Base-by-base conservation (phyloP, 805 yeast genomes). In the Ogataea pignaliae region DNA sequence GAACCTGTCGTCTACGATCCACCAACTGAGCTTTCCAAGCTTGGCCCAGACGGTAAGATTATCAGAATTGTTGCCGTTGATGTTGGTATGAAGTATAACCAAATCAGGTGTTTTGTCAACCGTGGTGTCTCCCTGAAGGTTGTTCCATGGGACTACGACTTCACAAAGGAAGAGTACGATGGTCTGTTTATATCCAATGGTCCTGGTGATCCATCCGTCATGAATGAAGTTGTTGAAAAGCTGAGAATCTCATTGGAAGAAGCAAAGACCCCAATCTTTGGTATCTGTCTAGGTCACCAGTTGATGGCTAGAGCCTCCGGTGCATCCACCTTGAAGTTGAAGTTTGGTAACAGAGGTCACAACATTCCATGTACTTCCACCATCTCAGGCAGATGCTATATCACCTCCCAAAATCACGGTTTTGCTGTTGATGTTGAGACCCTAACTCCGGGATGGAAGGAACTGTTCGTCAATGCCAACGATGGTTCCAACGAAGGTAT, bases 401-500 rank as follows among this genome's bases (percentile, higher is more conserved):
- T 93, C 69, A 93, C 99, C 28, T 91, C 98, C 39, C 99, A 93
- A 75, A 93, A 93, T 69, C 99, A 93, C 69, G 99, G 99, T 72
- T 93, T 74, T 66, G 99, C 99, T 41, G 99, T 93, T 49, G 97
- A 93, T 65, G 78, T 81, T 41, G 65, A 73, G 32, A 79, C 97
- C 41, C 78, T 93, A 65, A 58, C 80, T 12, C 48, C 68, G 9
- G 95, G 88, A 51, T 93, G 98, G 98, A 81, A 87, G 66, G 96
- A 91, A 69, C 78, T 91, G 59, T 93, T 93, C 60, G 90, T 88
- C 38, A 93, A 93, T 63, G 88, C 98, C 48, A 93, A 93, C 64
- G 99, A 93, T 70, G 91, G 90, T 44, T 89, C 98, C 33, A 93
- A 93, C 68, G 99, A 93, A 75, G 99, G 99, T 82, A 88, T 93